These are phyloP conservation scores for Populus hybrid DNA, from an alignment of 441 rosid genomes.

Conservation along the genomic window DNA sequence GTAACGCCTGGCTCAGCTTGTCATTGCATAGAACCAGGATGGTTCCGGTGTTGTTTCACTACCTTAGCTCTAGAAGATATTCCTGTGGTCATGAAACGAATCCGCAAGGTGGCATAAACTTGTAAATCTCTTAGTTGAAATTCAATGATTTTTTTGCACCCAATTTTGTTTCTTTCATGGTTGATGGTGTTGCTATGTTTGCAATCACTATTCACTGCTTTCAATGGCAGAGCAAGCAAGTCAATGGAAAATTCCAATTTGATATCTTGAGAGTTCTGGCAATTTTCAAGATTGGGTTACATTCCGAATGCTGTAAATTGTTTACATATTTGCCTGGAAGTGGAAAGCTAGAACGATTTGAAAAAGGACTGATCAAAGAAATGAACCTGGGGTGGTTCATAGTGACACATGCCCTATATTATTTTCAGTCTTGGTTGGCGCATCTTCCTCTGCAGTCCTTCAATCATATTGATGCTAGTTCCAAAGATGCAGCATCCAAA, in stretches of 20 bases:
- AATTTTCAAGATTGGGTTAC: constrained; percentile 21
- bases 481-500: constrained; percentile 54
- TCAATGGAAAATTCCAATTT: constrained; percentile 1
- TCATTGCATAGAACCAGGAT: constrained; percentile 90
- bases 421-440: constrained; percentile 47
- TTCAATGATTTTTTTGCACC: neutral
- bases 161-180: constrained; percentile 3
- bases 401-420: constrained; percentile 22
- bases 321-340: constrained; percentile 17
- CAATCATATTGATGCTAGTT: constrained; percentile 46
- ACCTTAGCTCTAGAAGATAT: constrained; percentile 58
- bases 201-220: neutral
- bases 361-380: constrained; percentile 11
- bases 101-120: constrained; percentile 45
- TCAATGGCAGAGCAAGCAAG: constrained; percentile 10
- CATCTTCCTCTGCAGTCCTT: constrained; percentile 53
- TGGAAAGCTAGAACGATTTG: constrained; percentile 8
- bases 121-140: constrained; percentile 37
- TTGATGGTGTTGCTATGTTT: constrained; percentile 7
- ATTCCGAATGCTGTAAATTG: constrained; percentile 13
- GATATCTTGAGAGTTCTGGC: constrained; percentile 14
- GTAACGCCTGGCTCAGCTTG: constrained; percentile 88
- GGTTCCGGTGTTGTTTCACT: constrained; percentile 88
- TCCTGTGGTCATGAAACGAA: constrained; percentile 57
- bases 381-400: constrained; percentile 4